Base-by-base conservation (phyloP, 352 stramenopile species). In the Globisporangium mamillatum region DNA sequence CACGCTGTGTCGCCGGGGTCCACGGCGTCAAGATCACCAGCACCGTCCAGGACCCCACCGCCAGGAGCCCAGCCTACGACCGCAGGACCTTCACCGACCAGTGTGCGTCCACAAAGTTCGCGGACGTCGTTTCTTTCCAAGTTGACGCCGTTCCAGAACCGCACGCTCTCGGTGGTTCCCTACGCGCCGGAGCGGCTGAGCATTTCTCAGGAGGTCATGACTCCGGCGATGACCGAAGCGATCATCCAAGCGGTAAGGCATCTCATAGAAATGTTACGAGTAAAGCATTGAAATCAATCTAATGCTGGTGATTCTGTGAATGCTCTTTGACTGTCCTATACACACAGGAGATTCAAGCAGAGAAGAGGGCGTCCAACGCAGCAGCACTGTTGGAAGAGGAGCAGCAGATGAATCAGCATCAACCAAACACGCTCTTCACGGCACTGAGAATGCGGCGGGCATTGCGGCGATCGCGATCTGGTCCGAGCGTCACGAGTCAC, bases 141-240 rank as follows among this genome's bases (percentile, higher is more conserved):
- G 5, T 24, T 91, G 60, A 80, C 82, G 9, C 64, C 79, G 52
- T 84, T 88, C 67, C 77, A 78, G 53, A 54, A 46, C 14, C 66
- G 74, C 16, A 60, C 74, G 1, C 73, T 88, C 22, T 87, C 82
- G 6, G 80, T 92, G 14, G 69, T 92, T 10, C 84, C 84, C 1
- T 92, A 79, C 52, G 84, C 84, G 0, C 84, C 82, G 1, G 84
- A 92, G 60, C 75, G 84, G 3, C 68, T 92, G 60, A 90, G 82
- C 52, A 88, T 92, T 71, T 86, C 80, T 2, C 78, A 88, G 41
- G 67, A 79, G 7, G 68, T 71, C 4, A 67, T 90, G 52, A 84
- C 75, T 3, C 79, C 82, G 0, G 76, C 82, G 8, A 82, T 86
- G 77, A 63, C 80, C 38, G 75, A 81, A 46, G 67, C 63, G 18